These are phyloP conservation scores for Trichothecium sympodiale DNA, from an alignment of 2,329 filamentous ascomycete species.

Conservation along the genomic window DNA sequence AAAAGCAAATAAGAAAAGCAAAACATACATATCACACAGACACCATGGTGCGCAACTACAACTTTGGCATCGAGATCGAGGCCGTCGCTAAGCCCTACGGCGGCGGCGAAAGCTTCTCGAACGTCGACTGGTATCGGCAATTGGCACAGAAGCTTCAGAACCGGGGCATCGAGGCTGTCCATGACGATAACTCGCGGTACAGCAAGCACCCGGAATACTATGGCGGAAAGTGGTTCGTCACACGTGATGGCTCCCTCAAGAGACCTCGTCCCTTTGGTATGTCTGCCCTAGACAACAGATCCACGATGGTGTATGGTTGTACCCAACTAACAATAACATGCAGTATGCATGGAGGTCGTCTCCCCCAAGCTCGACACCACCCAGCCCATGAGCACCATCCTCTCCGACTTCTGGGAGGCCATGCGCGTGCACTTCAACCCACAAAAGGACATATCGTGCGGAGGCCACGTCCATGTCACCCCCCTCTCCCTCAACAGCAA, in stretches of 20 bases:
- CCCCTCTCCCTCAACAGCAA: slow-evolving; percentile 19
- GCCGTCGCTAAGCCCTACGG: slow-evolving; percentile 25
- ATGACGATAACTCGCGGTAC: slow-evolving; percentile 25
- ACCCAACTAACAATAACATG: neutral
- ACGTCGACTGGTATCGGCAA: slow-evolving; percentile 28
- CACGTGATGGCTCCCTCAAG: slow-evolving; percentile 26
- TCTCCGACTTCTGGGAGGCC: slow-evolving; percentile 29
- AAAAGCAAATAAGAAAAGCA: no score
- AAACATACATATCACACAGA: neutral
- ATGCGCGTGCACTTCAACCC: slow-evolving; percentile 29
- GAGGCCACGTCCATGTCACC: slow-evolving; percentile 28
- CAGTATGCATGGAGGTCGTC: slow-evolving; percentile 30
- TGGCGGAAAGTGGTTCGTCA: slow-evolving; percentile 29
- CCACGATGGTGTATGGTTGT: no score
- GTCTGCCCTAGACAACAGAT: no score
- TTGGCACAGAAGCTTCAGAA: slow-evolving; percentile 26
- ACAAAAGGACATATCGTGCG: slow-evolving; percentile 22
- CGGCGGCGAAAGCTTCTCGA: slow-evolving; percentile 22
- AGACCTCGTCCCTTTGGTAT: slow-evolving; percentile 22
- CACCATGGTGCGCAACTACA: slow-evolving; percentile 22
- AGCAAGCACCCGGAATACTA: slow-evolving; percentile 30
- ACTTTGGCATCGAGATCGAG: slow-evolving; percentile 29
- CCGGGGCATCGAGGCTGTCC: slow-evolving; percentile 23
- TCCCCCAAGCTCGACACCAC: slow-evolving; percentile 26
- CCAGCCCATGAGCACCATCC: slow-evolving; percentile 17